These are phyloP conservation scores for Triangularia setosa DNA, from an alignment of 2,329 filamentous ascomycete genomes.

Conservation along the genomic window DNA sequence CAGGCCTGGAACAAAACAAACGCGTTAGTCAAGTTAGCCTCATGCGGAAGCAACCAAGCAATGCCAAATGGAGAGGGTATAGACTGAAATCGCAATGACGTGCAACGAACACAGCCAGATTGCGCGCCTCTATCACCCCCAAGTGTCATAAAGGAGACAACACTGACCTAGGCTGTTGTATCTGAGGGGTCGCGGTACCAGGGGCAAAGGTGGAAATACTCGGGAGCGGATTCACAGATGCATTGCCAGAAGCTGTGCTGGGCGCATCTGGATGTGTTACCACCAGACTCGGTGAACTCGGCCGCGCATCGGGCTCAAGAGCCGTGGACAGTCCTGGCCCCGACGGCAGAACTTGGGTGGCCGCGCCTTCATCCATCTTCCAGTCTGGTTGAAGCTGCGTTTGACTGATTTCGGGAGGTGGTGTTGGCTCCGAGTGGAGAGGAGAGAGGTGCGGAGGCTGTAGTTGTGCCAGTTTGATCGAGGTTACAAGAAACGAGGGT, in stretches of 20 bases:
- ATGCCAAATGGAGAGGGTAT: too few relatives aligned
- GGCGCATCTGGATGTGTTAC: slow-evolving; percentile 37
- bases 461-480: slow-evolving; percentile 29
- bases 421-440: slow-evolving; percentile 17
- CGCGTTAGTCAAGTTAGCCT: not conserved
- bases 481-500: not conserved
- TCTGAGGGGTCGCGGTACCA: not conserved
- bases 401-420: slow-evolving; percentile 25
- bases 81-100: not conserved
- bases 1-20: slow-evolving; percentile 15
- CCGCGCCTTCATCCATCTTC: slow-evolving; percentile 46
- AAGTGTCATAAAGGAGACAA: not conserved
- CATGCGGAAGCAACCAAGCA: not conserved
- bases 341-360: slow-evolving; percentile 33
- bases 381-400: slow-evolving; percentile 24
- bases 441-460: slow-evolving; percentile 21
- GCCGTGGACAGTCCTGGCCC: slow-evolving; percentile 31
- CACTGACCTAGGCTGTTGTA: slow-evolving; percentile 45
- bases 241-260: slow-evolving; percentile 41
- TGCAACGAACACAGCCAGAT: not conserved
- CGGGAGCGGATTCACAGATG: slow-evolving; percentile 37
- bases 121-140: not conserved
- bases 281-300: slow-evolving; percentile 48
- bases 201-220: slow-evolving; percentile 21
- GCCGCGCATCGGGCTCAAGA: slow-evolving; percentile 42